Base-by-base conservation (phyloP, 352 stramenopile species). In the Phytopythium sindhum region DNA sequence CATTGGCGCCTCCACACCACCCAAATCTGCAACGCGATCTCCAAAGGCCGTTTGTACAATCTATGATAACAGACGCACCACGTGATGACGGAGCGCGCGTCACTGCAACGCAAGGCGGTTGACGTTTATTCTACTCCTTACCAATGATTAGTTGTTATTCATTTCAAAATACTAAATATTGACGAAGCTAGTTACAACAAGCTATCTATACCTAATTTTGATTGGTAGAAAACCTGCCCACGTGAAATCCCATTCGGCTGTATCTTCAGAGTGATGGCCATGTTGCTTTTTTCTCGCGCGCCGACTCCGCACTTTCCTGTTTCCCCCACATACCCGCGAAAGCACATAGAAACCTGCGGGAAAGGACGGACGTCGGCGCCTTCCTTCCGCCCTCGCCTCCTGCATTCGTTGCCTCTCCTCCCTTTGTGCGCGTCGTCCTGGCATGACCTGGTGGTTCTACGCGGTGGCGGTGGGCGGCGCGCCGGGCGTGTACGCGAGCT, bases 401-500 rank as follows among this genome's bases (percentile, higher is more conserved):
- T 31, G 51, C 50, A 15, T n/a, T n/a, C n/a, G n/a, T n/a, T n/a
- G n/a, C n/a, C n/a, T n/a, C n/a, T n/a, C n/a, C n/a, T n/a, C n/a
- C n/a, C n/a, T n/a, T n/a, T n/a, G n/a, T n/a, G n/a, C n/a, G n/a
- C n/a, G n/a, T n/a, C n/a, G n/a, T n/a, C n/a, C n/a, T 5, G 21
- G 4, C 17, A 57, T 57, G 51, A 57, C 51, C 51, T 57, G 51
- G 51, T 57, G 51, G 51, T 85, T 65, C 51, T 87, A 85, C 70
- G 78, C 75, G 0, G 78, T 85, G 31, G 75, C 78, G 0, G 59
- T 62, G 4, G 78, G 78, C 5, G 66, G 78, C 41, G 55, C 31
- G 24, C 66, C 64, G 11, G 78, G 78, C 54, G 59, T 87, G 39
- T 87, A 72, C 67, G 62, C 42, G 12, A 71, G 73, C 2, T 87